Base-by-base conservation (phyloP, 345 rosid genomes). In the Populus tremula region DNA sequence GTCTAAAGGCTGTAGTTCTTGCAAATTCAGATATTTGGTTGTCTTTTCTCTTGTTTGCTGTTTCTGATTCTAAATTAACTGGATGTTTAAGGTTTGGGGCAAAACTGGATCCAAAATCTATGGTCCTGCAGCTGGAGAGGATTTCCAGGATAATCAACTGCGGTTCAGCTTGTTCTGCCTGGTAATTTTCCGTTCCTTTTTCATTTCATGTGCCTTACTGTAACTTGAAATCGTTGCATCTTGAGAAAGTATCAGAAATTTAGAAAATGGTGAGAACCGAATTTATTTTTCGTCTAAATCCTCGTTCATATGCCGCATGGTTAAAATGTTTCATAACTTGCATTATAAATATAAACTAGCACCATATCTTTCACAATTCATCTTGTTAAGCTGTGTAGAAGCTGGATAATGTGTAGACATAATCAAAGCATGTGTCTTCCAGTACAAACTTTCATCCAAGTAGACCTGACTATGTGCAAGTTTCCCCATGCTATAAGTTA, bases 101-200 rank as follows among this genome's bases (percentile, higher is more conserved):
- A 93, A 91, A 86, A 96, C 98, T 18, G 93, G 87, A 80, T 89
- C 96, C 43, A 90, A 93, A 87, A 83, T 96, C 82, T 96, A 96
- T 68, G 99, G 99, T 13, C 98, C 97, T 25, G 79, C 1, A 68
- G 75, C 97, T 66, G 98, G 98, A 78, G 66, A 36, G 27, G 98
- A 96, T 86, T 96, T 91, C 80, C 13, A 74, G 83, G 99, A 96
- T 86, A 96, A 96, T 86, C 94, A 89, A 84, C 83, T 92, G 79
- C 88, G 98, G 23, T 93, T 92, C 76, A 91, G 92, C 89, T 84
- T 96, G 86, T 84, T 96, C 71, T 93, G 98, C 86, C 89, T 63
- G 86, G 98, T 92, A 78, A 77, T 77, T 47, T 75, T 33, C n/a
- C 20, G 25, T 35, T 27, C 16, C 29, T 36, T 23, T 31, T 33